Evolutionary conservation across 805 yeast species (phyloP).

Genomic region (Yarrowia divulgata): DNA sequence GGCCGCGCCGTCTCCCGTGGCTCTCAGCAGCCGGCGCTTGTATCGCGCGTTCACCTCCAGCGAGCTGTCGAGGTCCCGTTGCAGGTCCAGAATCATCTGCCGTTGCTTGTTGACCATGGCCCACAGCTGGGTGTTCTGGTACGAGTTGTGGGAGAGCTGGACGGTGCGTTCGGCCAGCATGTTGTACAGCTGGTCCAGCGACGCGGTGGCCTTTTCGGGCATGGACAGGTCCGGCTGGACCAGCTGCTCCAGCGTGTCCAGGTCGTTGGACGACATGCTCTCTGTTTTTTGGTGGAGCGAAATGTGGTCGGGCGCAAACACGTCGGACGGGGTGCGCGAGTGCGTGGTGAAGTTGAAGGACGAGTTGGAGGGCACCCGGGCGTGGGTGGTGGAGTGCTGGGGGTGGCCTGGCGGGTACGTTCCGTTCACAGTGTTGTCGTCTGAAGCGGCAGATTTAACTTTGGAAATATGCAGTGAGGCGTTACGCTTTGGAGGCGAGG

Average conservation of each 20-base stretch:
- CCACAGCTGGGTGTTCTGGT: constrained; percentile 46
- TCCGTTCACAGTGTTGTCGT: background rate
- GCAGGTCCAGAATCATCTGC: constrained; percentile 44
- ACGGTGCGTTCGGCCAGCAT: constrained; percentile 42
- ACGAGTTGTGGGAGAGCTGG: constrained; percentile 42
- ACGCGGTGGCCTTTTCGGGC: constrained; percentile 35
- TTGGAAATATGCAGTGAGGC: constrained; percentile 15
- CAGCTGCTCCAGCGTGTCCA: constrained; percentile 32
- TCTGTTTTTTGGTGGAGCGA: constrained; percentile 25
- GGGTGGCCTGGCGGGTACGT: background rate
- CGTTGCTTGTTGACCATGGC: constrained; percentile 44
- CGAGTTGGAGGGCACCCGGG: constrained; percentile 28
- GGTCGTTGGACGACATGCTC: constrained; percentile 18
- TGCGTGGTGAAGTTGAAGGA: constrained; percentile 11
- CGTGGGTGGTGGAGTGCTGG: background rate
- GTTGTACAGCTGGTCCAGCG: constrained; percentile 38
- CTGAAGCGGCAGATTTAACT: constrained; percentile 4
- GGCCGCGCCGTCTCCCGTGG: background rate
- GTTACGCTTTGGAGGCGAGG: constrained; percentile 30
- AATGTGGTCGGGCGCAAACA: constrained; percentile 27
- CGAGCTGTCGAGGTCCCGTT: constrained; percentile 42
- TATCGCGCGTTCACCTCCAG: constrained; percentile 41
- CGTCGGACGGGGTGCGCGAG: constrained; percentile 20
- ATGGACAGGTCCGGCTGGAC: constrained; percentile 29
- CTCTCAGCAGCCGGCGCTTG: constrained; percentile 4